Conservation (phyloP, 805 yeast species). For the Maudiozyma serrabonitensis region DNA sequence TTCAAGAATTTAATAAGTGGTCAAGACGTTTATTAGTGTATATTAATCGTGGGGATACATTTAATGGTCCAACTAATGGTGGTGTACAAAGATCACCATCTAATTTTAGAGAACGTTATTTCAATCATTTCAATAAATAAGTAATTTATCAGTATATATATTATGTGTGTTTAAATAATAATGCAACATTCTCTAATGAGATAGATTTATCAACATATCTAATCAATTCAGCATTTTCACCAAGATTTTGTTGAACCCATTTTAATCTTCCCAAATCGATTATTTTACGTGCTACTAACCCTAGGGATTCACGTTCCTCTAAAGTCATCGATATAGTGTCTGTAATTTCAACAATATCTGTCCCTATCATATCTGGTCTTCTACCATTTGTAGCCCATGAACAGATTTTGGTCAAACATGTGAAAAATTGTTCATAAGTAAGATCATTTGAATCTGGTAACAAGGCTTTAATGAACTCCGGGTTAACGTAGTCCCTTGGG, state of each 20-base stretch:
- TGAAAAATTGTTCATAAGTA: constrained; percentile 30
- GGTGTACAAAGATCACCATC: constrained; percentile 37
- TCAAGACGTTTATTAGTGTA: constrained; percentile 79
- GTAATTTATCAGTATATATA: background rate
- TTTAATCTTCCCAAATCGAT: constrained; percentile 59
- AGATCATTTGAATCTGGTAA: constrained; percentile 29
- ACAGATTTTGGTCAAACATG: constrained; percentile 49
- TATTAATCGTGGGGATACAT: constrained; percentile 50
- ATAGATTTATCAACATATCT: constrained; percentile 47
- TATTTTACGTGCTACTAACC: constrained; percentile 58
- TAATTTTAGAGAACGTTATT: constrained; percentile 72
- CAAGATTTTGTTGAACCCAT: constrained; percentile 35
- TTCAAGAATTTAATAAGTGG: constrained; percentile 90
- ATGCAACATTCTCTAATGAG: constrained; percentile 64
- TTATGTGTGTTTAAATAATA: constrained; percentile 24
- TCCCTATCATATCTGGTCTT: constrained; percentile 32
- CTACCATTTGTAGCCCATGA: constrained; percentile 87
- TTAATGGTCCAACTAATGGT: constrained; percentile 39
- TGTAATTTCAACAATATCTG: constrained; percentile 18
- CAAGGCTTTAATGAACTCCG: constrained; percentile 24
- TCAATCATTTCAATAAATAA: constrained; percentile 45
- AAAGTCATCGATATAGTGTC: constrained; percentile 33
- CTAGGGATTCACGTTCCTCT: constrained; percentile 47
- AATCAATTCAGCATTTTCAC: constrained; percentile 36
- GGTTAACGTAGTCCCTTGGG: constrained; percentile 34